Evolutionary conservation across 441 rosid species (phyloP).

Genomic region (Theobroma grandiflorum): DNA sequence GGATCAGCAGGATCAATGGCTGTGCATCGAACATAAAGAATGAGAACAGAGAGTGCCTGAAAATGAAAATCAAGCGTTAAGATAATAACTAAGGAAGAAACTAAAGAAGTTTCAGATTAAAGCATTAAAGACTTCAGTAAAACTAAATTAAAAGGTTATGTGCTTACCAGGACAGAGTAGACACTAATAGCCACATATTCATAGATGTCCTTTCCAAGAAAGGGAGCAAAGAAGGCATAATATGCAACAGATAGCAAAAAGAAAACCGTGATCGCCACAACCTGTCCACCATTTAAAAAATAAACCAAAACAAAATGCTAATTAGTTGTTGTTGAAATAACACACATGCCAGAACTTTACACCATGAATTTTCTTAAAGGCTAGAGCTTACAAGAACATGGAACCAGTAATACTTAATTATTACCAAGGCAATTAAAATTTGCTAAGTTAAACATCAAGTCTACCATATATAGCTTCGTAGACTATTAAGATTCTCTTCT

Average conservation of each 20-base stretch:
- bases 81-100: slow-evolving; percentile 4
- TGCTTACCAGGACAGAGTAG: slow-evolving; percentile 82
- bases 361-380: neutral
- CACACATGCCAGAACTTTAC: neutral
- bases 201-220: slow-evolving; percentile 72
- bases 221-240: slow-evolving; percentile 96
- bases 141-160: neutral
- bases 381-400: slow-evolving; percentile 9
- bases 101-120: neutral
- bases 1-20: slow-evolving; percentile 98
- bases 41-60: slow-evolving; percentile 80
- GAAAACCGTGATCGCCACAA: slow-evolving; percentile 87
- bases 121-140: neutral
- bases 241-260: slow-evolving; percentile 82
- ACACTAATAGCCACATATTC: slow-evolving; percentile 72
- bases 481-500: slow-evolving; percentile 3
- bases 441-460: neutral
- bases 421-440: neutral
- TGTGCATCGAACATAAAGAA: slow-evolving; percentile 85
- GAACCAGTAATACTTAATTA: neutral
- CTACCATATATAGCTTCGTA: neutral
- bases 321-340: slow-evolving; percentile 10
- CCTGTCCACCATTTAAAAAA: slow-evolving; percentile 52
- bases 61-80: slow-evolving; percentile 24
- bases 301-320: neutral